These are phyloP conservation scores for Bipolaris victoriae DNA, from an alignment of 2,329 filamentous ascomycete genomes.

Conservation along the genomic window DNA sequence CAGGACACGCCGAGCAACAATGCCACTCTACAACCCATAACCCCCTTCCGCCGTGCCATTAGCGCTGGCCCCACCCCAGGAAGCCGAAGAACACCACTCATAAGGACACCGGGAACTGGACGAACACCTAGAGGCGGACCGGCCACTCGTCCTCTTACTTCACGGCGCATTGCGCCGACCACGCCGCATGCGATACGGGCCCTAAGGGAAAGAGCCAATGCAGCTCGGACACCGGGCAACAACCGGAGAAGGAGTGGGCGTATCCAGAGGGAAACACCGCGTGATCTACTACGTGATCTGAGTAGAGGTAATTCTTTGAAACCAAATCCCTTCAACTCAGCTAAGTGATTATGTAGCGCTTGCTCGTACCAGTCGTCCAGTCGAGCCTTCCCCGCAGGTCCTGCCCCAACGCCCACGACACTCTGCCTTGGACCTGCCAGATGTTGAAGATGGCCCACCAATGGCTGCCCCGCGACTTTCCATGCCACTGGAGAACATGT, in stretches of 20 bases:
- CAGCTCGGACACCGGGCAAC: conserved; percentile 58
- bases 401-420: conserved; percentile 35
- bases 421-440: conserved; percentile 49
- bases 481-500: conserved; percentile 52
- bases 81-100: conserved; percentile 40
- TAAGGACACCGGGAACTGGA: conserved; percentile 45
- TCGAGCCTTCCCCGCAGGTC: conserved; percentile 55
- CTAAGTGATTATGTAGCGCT: conserved; percentile 48
- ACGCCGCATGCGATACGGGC: conserved; percentile 63
- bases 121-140: conserved; percentile 45
- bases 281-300: conserved; percentile 60
- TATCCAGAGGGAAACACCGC: conserved; percentile 60
- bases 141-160: conserved; percentile 42
- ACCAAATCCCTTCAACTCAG: background rate
- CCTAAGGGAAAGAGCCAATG: conserved; percentile 58
- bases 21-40: conserved; percentile 32
- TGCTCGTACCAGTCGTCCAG: conserved; percentile 55
- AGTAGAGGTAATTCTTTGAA: conserved; percentile 53
- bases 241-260: conserved; percentile 57
- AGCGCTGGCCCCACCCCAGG: conserved; percentile 44
- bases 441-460: conserved; percentile 57
- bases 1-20: conserved; percentile 32
- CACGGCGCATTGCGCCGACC: conserved; percentile 53
- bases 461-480: conserved; percentile 50
- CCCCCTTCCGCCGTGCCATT: conserved; percentile 45